Base-by-base conservation (phyloP, 768 basidiomycete genomes). In the Pseudohyphozyma bogoriensis region DNA sequence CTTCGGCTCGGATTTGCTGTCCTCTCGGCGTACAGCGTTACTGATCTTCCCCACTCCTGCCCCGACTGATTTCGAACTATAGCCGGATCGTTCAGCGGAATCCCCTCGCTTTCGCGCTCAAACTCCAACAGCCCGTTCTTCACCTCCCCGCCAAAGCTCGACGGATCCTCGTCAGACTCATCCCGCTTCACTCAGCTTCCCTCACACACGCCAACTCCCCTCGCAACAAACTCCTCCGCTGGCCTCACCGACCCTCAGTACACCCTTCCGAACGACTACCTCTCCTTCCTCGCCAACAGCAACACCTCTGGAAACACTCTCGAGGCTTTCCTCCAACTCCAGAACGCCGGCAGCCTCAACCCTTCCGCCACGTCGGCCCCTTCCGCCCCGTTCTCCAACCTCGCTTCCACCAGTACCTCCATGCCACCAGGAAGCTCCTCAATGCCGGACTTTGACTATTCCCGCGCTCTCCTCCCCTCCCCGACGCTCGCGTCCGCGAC, bases 111-210 rank as follows among this genome's bases (percentile, higher is more conserved):
- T n/a, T n/a, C n/a, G n/a, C n/a, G n/a, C 18, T 51, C 53, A 20
- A 24, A 20, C 51, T 29, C 36, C 9, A n/a, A 32, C 52, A 50
- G 18, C 55, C 36, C 12, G 28, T 40, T 36, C 56, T 45, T 11
- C 58, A 22, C 29, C 37, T 44, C 57, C 1, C 40, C 57, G 22
- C 4, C 26, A 24, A 53, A 53, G 22, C 49, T 47, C 33, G 16
- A 39, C 42, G 16, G 28, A 2, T 56, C 61, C 2, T 40, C 56
- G 26, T 51, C 56, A 10, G 55, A 39, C 40, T 39, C 37, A 15
- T 40, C 52, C 22, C 60, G 65, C 40, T 66, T 66, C 61, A 39
- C 55, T 8, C 44, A 58, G 13, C 56, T 66, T n/a, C 47, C 65
- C 4, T 49, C 63, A 6, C 45, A 58, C 0, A 60, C 65, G 3